Percentiles rank a stretch among this genome's conserved stretches.
phyloP scores from a whole-genome alignment of 768 basidiomycete genomes.

The Mycena amicta region DNA sequence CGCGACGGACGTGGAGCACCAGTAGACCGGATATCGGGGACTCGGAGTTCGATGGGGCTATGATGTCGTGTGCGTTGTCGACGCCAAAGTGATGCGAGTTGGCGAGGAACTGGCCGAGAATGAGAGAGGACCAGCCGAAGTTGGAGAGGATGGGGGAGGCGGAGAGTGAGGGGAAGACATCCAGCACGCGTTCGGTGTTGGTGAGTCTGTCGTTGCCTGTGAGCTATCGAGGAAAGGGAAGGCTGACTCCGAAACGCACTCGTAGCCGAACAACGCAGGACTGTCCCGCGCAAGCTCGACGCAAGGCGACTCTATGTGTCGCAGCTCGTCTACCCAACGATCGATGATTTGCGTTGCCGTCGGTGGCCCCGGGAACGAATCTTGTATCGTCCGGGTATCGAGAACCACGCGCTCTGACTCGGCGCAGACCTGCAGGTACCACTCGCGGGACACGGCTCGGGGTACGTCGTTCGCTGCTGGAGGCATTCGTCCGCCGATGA shows the following conservation, averaged over 20 bases:
- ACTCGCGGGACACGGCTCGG: conserved; percentile 42
- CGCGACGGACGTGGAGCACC: conserved; percentile 58
- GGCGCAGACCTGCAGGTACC: conserved; percentile 46
- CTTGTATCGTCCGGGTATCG: background rate
- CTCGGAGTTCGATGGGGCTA: conserved; percentile 16
- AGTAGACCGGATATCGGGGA: conserved; percentile 48
- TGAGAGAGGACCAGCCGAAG: conserved; percentile 65
- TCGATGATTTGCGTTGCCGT: conserved; percentile 43
- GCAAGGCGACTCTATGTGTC: conserved; percentile 48
- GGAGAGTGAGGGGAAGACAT: conserved; percentile 46
- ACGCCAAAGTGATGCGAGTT: conserved; percentile 47
- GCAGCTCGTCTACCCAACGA: conserved; percentile 49
- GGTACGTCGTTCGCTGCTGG: conserved; percentile 35
- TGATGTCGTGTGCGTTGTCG: conserved; percentile 2
- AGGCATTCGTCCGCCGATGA: conserved; percentile 43
- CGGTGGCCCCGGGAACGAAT: background rate
- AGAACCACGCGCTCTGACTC: conserved; percentile 24
- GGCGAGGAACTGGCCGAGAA: conserved; percentile 48
- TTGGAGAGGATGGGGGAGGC: conserved; percentile 51
- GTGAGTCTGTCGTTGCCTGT: conserved; percentile 46
- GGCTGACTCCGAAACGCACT: conserved; percentile 38
- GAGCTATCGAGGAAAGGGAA: background rate
- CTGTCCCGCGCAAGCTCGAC: conserved; percentile 44
- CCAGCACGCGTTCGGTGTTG: conserved; percentile 45
- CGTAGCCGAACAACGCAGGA: conserved; percentile 52